Conservation (phyloP, 2,329 filamentous ascomycete species). For the Neopestalotiopsis sp. region DNA sequence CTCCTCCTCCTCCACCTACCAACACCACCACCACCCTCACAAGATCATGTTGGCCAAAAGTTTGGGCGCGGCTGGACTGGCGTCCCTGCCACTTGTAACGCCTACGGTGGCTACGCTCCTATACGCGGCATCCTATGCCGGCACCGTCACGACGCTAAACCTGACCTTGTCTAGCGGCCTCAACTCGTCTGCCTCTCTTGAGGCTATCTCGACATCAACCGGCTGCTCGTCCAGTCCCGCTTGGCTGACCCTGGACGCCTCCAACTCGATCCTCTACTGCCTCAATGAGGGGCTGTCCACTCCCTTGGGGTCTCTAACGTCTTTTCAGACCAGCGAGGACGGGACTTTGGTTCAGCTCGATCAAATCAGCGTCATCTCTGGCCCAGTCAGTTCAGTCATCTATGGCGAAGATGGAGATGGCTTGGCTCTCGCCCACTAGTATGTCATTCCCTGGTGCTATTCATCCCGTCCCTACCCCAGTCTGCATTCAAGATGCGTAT, state of each 20-base stretch:
- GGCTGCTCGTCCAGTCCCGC: conserved; percentile 58
- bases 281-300: conserved; percentile 57
- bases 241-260: conserved; percentile 61
- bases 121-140: conserved; percentile 56
- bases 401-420: conserved; percentile 48
- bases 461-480: background rate
- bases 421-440: conserved; percentile 54
- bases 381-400: conserved; percentile 49
- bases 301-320: conserved; percentile 47
- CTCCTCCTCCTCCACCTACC: background rate
- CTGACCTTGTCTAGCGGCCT: conserved; percentile 38
- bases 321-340: conserved; percentile 42
- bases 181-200: conserved; percentile 41
- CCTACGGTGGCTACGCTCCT: conserved; percentile 46
- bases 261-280: conserved; percentile 57
- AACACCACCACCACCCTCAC: too few relatives aligned
- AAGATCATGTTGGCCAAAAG: conserved; percentile 31
- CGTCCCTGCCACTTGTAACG: conserved; percentile 33
- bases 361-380: conserved; percentile 40
- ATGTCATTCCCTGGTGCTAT: conserved; percentile 29
- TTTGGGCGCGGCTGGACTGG: conserved; percentile 31
- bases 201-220: conserved; percentile 39
- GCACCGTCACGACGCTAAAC: conserved; percentile 54
- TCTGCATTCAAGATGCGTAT: background rate
- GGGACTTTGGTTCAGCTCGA: conserved; percentile 46